Evolutionary conservation across 805 yeast genomes (phyloP).

Genomic region (Candida adriatica): DNA sequence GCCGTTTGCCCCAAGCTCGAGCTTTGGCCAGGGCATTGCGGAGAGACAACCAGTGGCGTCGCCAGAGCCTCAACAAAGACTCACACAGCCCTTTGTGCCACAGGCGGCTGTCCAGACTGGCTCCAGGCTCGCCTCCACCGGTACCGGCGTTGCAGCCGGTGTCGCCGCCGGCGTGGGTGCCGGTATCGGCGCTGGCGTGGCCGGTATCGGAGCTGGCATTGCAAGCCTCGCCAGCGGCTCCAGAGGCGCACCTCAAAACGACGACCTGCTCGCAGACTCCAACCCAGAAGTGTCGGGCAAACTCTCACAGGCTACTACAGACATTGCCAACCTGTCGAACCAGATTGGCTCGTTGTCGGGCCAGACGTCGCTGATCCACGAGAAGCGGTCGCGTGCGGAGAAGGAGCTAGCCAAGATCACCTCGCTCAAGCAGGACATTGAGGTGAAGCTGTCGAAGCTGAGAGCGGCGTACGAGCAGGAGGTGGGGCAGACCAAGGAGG

Average conservation of each 20-base stretch:
- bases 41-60: conserved; percentile 24
- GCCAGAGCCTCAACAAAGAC: conserved; percentile 16
- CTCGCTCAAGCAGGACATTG: conserved; percentile 62
- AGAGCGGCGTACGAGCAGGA: conserved; percentile 73
- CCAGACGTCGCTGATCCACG: conserved; percentile 66
- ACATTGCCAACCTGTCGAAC: conserved; percentile 78
- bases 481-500: conserved; percentile 64
- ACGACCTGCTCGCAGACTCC: conserved; percentile 48
- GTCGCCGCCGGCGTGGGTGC: not conserved
- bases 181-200: conserved; percentile 2
- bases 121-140: not conserved
- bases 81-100: conserved; percentile 1
- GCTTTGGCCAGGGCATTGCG: conserved; percentile 72
- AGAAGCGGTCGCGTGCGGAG: conserved; percentile 67
- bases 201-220: conserved; percentile 1
- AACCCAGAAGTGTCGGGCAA: conserved; percentile 50
- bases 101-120: not conserved
- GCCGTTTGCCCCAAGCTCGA: conserved; percentile 73
- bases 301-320: conserved; percentile 73
- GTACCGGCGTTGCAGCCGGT: not conserved
- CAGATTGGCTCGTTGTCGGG: conserved; percentile 73
- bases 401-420: conserved; percentile 67
- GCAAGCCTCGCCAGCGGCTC: conserved; percentile 4
- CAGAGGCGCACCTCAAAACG: conserved; percentile 11
- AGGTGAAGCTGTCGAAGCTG: conserved; percentile 58